Evolutionary conservation across 345 rosid species (phyloP), one percentile per base, ranked within the genome.

Genomic region (Pugionium cornutum): DNA sequence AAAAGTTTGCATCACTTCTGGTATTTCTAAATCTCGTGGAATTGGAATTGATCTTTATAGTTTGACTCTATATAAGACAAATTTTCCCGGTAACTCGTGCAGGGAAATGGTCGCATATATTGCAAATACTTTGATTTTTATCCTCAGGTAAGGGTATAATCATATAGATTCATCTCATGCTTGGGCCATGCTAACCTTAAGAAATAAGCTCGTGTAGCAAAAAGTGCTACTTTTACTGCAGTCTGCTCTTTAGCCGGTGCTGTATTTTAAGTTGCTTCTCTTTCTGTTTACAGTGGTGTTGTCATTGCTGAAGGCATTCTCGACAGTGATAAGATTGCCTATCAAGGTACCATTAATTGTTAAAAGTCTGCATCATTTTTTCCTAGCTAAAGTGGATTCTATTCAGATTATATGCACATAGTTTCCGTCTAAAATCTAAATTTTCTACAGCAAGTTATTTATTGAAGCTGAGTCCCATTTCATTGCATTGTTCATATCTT

Each of bases 61-160:
- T 29, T 6, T 56, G 41, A 29, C 36, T 64, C 33, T 39, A 31
- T 35, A 30, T 54, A 49, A 50, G 6, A 35, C 33, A 58, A 1
- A 33, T 36, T 52, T 58, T 66, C 27, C 44, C 2, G 55, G 44
- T 66, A 44, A 52, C 42, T 46, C 67, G 25, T 61, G 65, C 89
- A 92, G 97, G 98, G 96, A 86, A 82, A 92, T 92, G 97, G 83
- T 92, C 61, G 89, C 97, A 36, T 92, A 92, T 64, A 92, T 92
- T 78, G 98, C 98, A 58, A 92, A 92, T 82, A 92, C 98, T 42
- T 70, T 89, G 64, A 89, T 92, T 58, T 92, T 92, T 77, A 92
- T 88, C 76, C 81, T 89, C 68, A 92, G 98, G 98, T 92, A 77
- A 80, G 82, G 44, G 11, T 54, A 18, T 18, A 9, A 40, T 34